Percentiles rank a stretch among this genome's conserved stretches.
Evolutionary conservation across 129 eudicot species (phyloP).

Genomic region (Pulicaria dysenterica): DNA sequence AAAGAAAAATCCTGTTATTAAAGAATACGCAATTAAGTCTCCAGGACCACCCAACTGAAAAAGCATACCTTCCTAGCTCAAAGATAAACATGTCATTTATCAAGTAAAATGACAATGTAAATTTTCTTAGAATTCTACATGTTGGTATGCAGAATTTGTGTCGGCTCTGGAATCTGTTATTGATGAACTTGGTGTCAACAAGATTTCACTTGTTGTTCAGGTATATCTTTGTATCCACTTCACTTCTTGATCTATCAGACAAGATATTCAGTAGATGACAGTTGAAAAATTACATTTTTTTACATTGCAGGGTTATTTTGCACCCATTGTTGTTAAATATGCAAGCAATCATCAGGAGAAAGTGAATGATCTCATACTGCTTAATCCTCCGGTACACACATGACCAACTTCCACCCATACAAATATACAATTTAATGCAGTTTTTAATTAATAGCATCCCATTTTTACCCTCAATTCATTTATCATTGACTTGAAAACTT

Average conservation of each 20-base stretch:
- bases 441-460: too few relatives aligned
- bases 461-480: too few relatives aligned
- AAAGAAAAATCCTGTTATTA: too few relatives aligned
- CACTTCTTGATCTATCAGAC: constrained; percentile 20
- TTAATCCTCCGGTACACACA: constrained; percentile 85
- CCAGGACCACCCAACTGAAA: too few relatives aligned
- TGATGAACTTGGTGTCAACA: constrained; percentile 56
- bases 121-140: too few relatives aligned
- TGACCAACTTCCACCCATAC: constrained; percentile 13
- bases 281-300: constrained; percentile 4
- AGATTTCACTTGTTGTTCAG: constrained; percentile 93
- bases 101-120: too few relatives aligned
- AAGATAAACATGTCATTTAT: too few relatives aligned
- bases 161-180: constrained; percentile 78
- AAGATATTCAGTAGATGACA: constrained; percentile 9
- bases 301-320: constrained; percentile 80
- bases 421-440: too few relatives aligned
- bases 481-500: too few relatives aligned
- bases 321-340: constrained; percentile 91
- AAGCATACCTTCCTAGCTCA: too few relatives aligned
- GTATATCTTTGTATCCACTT: constrained; percentile 35
- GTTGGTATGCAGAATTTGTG: constrained; percentile 66
- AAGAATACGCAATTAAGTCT: too few relatives aligned
- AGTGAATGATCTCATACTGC: constrained; percentile 79
- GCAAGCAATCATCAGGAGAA: constrained; percentile 89